Conservation (phyloP, 257 asterid species). For the Solanum virginianum region DNA sequence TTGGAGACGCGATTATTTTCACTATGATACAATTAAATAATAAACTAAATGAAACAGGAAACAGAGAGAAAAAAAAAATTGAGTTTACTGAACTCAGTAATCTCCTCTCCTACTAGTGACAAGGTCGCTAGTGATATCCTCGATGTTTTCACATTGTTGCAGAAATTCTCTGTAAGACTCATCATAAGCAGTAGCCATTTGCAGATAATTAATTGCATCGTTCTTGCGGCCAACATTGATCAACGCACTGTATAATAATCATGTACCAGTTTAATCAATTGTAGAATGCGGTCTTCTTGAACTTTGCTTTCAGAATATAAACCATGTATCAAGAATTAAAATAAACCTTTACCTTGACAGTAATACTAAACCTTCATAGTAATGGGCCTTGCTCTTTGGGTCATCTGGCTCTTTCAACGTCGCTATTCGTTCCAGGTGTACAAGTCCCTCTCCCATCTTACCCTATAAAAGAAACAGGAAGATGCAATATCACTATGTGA, state of each 20-base stretch:
- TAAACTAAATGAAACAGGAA: not conserved
- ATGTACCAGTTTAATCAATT: not conserved
- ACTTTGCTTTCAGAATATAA: not conserved
- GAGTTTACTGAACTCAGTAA: not conserved
- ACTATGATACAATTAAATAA: not conserved
- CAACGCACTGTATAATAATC: conserved; percentile 35
- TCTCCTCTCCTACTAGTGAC: not conserved
- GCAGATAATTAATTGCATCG: conserved; percentile 1
- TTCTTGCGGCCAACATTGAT: conserved; percentile 10
- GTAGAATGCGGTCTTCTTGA: not conserved
- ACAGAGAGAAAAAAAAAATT: not conserved
- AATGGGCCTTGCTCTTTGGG: conserved; percentile 61
- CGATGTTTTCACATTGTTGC: not conserved
- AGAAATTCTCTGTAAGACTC: conserved; percentile 1
- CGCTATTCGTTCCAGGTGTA: conserved; percentile 70
- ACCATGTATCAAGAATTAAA: not conserved
- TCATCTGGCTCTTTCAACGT: conserved; percentile 59
- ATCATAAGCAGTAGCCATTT: not conserved
- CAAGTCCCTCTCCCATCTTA: conserved; percentile 54
- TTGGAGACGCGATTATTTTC: not conserved
- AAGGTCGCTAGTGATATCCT: not conserved
- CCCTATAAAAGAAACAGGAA: conserved; percentile 27
- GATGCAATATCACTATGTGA: not conserved
- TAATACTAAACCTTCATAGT: conserved; percentile 58
- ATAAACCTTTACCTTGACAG: conserved; percentile 46